phyloP scores from a whole-genome alignment of 2,329 filamentous ascomycete species.

The Colletotrichum gloeosporioides region DNA sequence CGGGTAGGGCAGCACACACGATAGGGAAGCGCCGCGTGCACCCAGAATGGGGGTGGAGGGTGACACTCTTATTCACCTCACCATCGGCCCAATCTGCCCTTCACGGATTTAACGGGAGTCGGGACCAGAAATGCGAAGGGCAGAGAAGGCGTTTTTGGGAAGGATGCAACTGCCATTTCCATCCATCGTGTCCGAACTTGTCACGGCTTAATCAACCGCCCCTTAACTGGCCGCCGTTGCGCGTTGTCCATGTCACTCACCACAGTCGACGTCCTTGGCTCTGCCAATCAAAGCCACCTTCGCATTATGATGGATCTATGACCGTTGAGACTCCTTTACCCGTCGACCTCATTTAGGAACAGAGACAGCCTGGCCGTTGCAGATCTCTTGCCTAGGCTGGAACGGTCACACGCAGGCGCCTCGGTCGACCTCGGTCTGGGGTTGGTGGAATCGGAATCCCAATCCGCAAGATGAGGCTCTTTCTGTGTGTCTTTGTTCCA shows the following conservation, averaged over 20 bases:
- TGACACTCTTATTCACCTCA: neutral
- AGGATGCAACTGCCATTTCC: neutral
- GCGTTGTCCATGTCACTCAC: neutral
- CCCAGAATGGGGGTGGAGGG: neutral
- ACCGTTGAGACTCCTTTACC: neutral
- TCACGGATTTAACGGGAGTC: neutral
- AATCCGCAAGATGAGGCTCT: neutral
- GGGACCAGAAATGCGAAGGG: neutral
- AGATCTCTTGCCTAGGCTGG: neutral
- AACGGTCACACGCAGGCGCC: neutral
- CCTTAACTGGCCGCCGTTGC: neutral
- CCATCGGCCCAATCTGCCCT: neutral
- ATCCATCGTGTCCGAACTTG: neutral
- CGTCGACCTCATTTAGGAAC: neutral
- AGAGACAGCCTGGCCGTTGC: neutral
- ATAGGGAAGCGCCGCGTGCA: neutral
- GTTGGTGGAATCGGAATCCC: neutral
- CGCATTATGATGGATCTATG: neutral
- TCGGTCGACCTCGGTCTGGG: neutral
- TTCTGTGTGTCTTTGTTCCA: neutral
- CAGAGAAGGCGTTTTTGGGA: neutral
- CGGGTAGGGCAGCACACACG: neutral
- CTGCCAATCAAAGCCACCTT: neutral
- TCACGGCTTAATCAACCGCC: neutral
- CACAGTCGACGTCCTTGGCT: neutral